Percentiles rank a stretch among this genome's conserved stretches.
Evolutionary conservation across 2,329 filamentous ascomycete species (phyloP).

Genomic region (Xylariomycetidae sp.): DNA sequence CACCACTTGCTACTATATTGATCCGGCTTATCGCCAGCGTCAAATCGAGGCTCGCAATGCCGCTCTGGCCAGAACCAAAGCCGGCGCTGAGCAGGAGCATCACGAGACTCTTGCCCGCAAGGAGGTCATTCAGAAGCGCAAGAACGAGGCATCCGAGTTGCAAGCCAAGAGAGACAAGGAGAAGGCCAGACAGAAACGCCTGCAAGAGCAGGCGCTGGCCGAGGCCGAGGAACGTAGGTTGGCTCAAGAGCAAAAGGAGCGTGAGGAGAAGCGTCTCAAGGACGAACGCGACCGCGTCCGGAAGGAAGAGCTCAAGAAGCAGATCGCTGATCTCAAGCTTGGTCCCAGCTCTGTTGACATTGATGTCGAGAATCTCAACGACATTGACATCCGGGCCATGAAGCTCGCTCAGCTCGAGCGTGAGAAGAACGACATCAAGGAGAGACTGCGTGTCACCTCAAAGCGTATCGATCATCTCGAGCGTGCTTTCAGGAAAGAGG

Average conservation of each 20-base stretch:
- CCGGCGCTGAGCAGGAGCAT: slow-evolving; percentile 89
- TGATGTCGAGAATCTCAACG: slow-evolving; percentile 74
- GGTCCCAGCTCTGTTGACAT: slow-evolving; percentile 71
- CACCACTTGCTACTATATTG: slow-evolving; percentile 92
- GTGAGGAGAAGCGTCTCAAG: slow-evolving; percentile 78
- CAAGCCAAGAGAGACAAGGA: slow-evolving; percentile 87
- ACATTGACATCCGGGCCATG: slow-evolving; percentile 87
- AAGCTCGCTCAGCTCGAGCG: slow-evolving; percentile 95
- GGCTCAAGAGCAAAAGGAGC: slow-evolving; percentile 85
- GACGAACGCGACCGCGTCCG: slow-evolving; percentile 85
- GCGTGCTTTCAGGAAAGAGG: slow-evolving; percentile 92
- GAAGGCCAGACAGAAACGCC: slow-evolving; percentile 79
- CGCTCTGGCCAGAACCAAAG: slow-evolving; percentile 74
- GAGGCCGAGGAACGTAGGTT: slow-evolving; percentile 87
- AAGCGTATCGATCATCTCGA: slow-evolving; percentile 97
- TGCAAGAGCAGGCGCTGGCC: slow-evolving; percentile 79
- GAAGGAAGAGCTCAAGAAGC: slow-evolving; percentile 89
- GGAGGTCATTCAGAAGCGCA: slow-evolving; percentile 91
- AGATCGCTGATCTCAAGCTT: slow-evolving; percentile 85
- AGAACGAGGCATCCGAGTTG: slow-evolving; percentile 87
- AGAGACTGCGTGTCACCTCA: slow-evolving; percentile 83
- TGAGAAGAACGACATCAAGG: slow-evolving; percentile 93
- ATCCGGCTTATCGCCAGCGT: slow-evolving; percentile 78
- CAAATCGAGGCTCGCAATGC: slow-evolving; percentile 73
- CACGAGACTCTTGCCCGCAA: slow-evolving; percentile 78